Evolutionary conservation across 2,329 filamentous ascomycete genomes (phyloP), one percentile per base, ranked within the genome.

Genomic region (Nothophoma quercina): DNA sequence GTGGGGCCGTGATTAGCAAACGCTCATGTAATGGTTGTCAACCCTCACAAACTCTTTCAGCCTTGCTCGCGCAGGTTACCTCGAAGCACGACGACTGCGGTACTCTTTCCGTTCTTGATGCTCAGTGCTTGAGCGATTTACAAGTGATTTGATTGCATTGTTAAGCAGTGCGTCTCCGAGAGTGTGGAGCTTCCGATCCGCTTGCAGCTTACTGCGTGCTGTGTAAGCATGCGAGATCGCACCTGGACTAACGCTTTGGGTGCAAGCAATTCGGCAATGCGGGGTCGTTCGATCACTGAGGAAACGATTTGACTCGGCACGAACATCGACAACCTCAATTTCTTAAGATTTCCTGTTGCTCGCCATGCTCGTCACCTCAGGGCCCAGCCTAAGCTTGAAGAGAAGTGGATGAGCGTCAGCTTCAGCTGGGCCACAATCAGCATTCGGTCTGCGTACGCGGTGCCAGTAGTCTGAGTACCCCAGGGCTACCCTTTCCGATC

Each of bases 211-310:
- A 58, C 45, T 28, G 35, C 29, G 32, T 32, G 43, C 28, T 64
- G 42, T 57, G 58, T 64, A 58, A 64, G 58, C 62, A 56, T 26
- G 26, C 32, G 28, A 23, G 39, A 42, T 36, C 28, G 51, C 49
- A 48, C 59, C 56, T 60, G 60, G 49, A 18, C 40, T 39, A 46
- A 47, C 50, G 29, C 39, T 48, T 51, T 60, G 33, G 13, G 58
- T 19, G 29, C 26, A 54, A 61, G 36, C 43, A 38, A 10, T 38
- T 38, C 15, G 41, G 54, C 36, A 32, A n/a, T 62, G 56, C 58
- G 56, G 58, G 56, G 59, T 56, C n/a, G 21, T 5, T 22, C 19
- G 13, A 30, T 29, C 21, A n/a, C 25, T 30, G n/a, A 35, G 44
- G 25, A 34, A 47, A 32, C 36, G 29, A 35, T 13, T 28, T 15